These are phyloP conservation scores for Podospora comata DNA, from an alignment of 495 filamentous ascomycete species.

Conservation along the genomic window DNA sequence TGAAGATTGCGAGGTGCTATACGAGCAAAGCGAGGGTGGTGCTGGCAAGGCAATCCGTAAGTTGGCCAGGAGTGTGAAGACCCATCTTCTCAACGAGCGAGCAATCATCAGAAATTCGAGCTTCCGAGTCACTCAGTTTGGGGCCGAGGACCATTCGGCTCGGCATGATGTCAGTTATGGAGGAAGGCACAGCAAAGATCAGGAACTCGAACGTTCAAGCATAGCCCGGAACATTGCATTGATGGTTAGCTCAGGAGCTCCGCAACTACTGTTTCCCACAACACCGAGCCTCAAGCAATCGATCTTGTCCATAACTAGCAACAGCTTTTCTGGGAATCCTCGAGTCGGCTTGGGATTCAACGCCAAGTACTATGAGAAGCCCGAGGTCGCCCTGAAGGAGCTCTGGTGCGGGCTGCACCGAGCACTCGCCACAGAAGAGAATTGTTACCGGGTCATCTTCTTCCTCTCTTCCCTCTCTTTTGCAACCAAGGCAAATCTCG, in stretches of 20 bases:
- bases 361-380: background rate
- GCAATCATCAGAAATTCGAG: constrained; percentile 46
- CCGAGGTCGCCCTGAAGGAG: background rate
- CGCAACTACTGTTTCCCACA: background rate
- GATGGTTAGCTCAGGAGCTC: background rate
- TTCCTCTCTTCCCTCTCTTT: constrained; percentile 21
- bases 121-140: constrained; percentile 51
- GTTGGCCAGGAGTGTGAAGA: background rate
- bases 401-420: constrained; percentile 22
- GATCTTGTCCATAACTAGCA: constrained; percentile 6
- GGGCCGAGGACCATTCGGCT: constrained; percentile 47
- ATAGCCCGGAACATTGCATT: background rate
- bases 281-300: background rate
- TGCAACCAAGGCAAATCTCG: constrained; percentile 7
- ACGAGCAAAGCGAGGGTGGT: background rate
- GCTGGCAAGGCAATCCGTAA: background rate
- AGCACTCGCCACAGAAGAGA: constrained; percentile 5
- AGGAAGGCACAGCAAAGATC: constrained; percentile 5
- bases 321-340: constrained; percentile 8
- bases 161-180: constrained; percentile 37
- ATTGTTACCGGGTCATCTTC: constrained; percentile 19
- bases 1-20: constrained; percentile 11
- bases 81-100: constrained; percentile 35
- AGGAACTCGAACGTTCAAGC: background rate
- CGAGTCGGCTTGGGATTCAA: constrained; percentile 11